These are phyloP conservation scores for Trichosporon asahii DNA, from an alignment of 1,284 basidiomycete genomes.

Conservation along the genomic window DNA sequence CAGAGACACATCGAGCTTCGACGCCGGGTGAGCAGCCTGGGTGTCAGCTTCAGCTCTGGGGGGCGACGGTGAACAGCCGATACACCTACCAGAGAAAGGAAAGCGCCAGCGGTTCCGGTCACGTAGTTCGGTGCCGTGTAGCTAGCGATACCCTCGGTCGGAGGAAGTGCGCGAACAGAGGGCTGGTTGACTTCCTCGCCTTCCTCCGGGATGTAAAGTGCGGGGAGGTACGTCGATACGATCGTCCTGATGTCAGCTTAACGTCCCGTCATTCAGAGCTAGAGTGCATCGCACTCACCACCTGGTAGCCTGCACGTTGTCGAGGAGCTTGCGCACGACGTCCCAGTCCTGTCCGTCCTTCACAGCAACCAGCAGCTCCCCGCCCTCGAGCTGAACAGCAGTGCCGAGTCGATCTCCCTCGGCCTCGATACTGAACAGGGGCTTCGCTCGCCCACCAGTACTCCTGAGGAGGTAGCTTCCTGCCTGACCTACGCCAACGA, in stretches of 20 bases:
- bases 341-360: slow-evolving; percentile 20
- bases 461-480: slow-evolving; percentile 32
- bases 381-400: slow-evolving; percentile 17
- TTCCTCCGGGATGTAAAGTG: slow-evolving; percentile 40
- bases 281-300: slow-evolving; percentile 18
- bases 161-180: slow-evolving; percentile 34
- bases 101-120: slow-evolving; percentile 38
- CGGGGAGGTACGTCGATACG: slow-evolving; percentile 40
- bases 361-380: slow-evolving; percentile 20
- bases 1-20: slow-evolving; percentile 19
- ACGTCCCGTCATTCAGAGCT: neutral
- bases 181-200: slow-evolving; percentile 19
- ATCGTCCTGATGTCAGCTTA: slow-evolving; percentile 32
- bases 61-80: neutral
- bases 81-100: slow-evolving; percentile 31
- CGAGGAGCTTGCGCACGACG: slow-evolving; percentile 9
- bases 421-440: slow-evolving; percentile 21
- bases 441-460: slow-evolving; percentile 14
- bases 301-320: neutral
- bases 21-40: slow-evolving; percentile 33
- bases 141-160: slow-evolving; percentile 1
- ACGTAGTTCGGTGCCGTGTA: slow-evolving; percentile 44
- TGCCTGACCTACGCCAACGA: slow-evolving; percentile 40
- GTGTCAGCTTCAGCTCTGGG: slow-evolving; percentile 13
- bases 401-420: slow-evolving; percentile 18